Conservation (phyloP, 2,329 filamentous ascomycete genomes). For the Cordyceps fumosorosea region DNA sequence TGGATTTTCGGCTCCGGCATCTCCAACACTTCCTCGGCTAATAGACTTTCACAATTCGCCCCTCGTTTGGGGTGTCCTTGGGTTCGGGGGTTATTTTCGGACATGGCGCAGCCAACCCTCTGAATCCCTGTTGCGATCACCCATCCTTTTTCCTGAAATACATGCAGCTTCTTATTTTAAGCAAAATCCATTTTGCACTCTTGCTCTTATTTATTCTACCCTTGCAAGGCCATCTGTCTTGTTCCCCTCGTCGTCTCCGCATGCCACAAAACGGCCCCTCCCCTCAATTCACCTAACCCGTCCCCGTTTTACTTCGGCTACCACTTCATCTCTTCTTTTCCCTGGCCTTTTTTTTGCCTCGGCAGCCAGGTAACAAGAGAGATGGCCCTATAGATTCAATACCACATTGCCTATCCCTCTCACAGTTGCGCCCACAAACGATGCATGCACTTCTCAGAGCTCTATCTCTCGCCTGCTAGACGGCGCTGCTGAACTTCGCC, state of each 20-base stretch:
- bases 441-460: background rate
- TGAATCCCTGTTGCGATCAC: background rate
- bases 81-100: background rate
- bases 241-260: constrained; percentile 4
- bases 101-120: background rate
- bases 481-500: constrained; percentile 88
- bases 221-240: background rate
- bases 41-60: background rate
- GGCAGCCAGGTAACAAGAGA: background rate
- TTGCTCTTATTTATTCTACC: background rate
- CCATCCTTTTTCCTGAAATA: no score
- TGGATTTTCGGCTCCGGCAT: constrained; percentile 5
- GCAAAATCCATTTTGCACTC: background rate
- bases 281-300: constrained; percentile 7
- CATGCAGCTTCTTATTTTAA: background rate
- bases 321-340: background rate
- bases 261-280: constrained; percentile 1
- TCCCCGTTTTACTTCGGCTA: constrained; percentile 10
- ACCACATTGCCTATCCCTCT: background rate
- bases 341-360: constrained; percentile 1
- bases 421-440: background rate
- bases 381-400: background rate
- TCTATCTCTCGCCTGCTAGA: constrained; percentile 62
- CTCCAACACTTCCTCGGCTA: constrained; percentile 10
- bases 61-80: background rate